Evolutionary conservation across 2,329 filamentous ascomycete species (phyloP), one percentile per base, ranked within the genome.

Genomic region (Periconia sp.): DNA sequence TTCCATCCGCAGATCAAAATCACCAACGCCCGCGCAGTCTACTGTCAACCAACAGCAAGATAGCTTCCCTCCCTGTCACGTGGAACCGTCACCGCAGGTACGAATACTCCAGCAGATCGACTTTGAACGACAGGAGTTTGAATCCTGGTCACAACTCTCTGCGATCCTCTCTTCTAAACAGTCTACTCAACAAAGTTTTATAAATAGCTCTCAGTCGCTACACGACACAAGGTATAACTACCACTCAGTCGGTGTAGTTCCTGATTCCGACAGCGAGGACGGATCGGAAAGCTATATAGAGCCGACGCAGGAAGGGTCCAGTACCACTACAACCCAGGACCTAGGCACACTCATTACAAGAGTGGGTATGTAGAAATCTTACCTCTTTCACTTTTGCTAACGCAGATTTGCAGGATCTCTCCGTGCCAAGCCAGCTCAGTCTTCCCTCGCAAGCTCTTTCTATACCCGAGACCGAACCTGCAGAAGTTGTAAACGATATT

Each of bases 391-490:
- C 18, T 18, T 34, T 29, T 28, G 36, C 50, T 56, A 47, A 59
- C 30, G 3, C 13, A 8, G n/a, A 6, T 11, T 17, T 26, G 31
- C 25, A 59, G 56, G 49, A 44, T 18, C 39, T 54, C 24, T 45
- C 56, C 26, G 46, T 50, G n/a, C n/a, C n/a, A n/a, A n/a, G n/a
- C n/a, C n/a, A n/a, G n/a, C n/a, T n/a, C n/a, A 37, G 40, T 33
- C 45, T 47, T 3, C 17, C 21, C 4, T 61, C 62, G 15, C 56
- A 55, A 3, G 47, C 56, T 4, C 35, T 42, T 15, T 65, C 62
- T 2, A 61, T 65, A 13, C 54, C 62, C 4, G 62, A 65, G 34
- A 65, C 62, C 2, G 37, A 61, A 3, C 44, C 53, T n/a, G 15
- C 7, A 22, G 22, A 17, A 22, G 5, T 3, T 30, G 28, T 11